Evolutionary conservation across 169 alveolate genomes (phyloP).

Genomic region (Neospora caninum): DNA sequence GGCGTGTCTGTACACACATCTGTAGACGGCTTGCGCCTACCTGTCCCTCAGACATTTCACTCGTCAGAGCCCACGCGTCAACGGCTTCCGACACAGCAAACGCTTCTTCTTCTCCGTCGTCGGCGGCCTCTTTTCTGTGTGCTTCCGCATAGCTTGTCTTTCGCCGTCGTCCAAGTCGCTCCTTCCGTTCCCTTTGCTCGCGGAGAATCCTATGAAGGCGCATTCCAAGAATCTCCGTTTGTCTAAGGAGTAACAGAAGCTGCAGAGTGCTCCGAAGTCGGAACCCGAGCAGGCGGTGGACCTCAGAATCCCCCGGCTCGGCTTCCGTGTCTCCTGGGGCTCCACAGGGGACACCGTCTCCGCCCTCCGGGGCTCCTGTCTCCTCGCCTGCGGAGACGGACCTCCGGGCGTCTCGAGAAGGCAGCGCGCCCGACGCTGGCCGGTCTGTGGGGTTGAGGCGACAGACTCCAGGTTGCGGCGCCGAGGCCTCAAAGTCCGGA

Average conservation of each 20-base stretch:
- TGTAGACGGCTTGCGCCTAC: background rate
- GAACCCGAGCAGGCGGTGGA: background rate
- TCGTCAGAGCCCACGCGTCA: background rate
- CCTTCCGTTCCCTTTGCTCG: background rate
- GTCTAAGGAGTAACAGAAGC: background rate
- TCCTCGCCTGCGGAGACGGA: background rate
- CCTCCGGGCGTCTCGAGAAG: background rate
- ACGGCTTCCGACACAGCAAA: background rate
- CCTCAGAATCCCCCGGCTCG: background rate
- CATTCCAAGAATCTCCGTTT: background rate
- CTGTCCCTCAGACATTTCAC: background rate
- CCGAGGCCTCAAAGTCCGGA: background rate
- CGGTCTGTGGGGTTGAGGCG: no score
- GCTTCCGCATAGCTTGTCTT: background rate
- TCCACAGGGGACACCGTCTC: background rate
- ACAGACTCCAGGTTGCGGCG: background rate
- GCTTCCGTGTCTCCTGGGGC: background rate
- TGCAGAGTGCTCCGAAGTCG: constrained; percentile 21
- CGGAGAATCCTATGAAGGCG: background rate
- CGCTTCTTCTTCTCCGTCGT: background rate
- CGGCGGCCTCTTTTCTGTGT: background rate
- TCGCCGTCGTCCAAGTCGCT: background rate
- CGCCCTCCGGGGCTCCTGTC: background rate
- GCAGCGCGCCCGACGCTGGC: background rate
- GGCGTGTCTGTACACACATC: background rate